Conservation (phyloP, 2,329 filamentous ascomycete genomes). For the Curvularia verruculosa region DNA sequence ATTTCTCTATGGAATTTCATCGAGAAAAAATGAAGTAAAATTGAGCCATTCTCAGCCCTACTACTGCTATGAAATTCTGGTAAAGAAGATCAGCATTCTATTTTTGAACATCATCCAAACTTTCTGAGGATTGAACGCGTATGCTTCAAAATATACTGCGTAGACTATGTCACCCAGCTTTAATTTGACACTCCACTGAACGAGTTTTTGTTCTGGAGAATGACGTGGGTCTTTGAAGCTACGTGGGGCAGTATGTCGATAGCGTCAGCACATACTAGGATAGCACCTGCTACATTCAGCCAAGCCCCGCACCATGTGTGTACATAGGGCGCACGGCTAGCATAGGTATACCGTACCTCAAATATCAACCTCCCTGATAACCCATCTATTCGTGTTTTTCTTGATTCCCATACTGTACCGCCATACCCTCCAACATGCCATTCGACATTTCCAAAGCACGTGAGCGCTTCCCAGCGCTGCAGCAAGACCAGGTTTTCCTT, state of each 20-base stretch:
- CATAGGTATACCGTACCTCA: slow-evolving; percentile 5
- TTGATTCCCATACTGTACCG: neutral
- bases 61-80: too few relatives aligned
- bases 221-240: neutral
- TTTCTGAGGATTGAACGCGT: too few relatives aligned
- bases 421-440: slow-evolving; percentile 7
- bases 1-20: too few relatives aligned
- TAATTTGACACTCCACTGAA: neutral
- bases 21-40: too few relatives aligned
- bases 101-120: too few relatives aligned
- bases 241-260: slow-evolving; percentile 9
- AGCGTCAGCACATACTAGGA: slow-evolving; percentile 4
- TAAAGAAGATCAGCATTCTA: too few relatives aligned
- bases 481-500: slow-evolving; percentile 71
- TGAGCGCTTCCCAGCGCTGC: slow-evolving; percentile 70
- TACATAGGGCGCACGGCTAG: slow-evolving; percentile 12
- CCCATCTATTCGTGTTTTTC: neutral
- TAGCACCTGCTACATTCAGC: slow-evolving; percentile 19
- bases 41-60: too few relatives aligned
- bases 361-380: neutral
- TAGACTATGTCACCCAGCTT: neutral
- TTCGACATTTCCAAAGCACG: slow-evolving; percentile 65
- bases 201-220: neutral
- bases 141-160: neutral
- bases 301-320: slow-evolving; percentile 15